Conservation (phyloP, 768 basidiomycete species). For the Suillus subalutaceus region DNA sequence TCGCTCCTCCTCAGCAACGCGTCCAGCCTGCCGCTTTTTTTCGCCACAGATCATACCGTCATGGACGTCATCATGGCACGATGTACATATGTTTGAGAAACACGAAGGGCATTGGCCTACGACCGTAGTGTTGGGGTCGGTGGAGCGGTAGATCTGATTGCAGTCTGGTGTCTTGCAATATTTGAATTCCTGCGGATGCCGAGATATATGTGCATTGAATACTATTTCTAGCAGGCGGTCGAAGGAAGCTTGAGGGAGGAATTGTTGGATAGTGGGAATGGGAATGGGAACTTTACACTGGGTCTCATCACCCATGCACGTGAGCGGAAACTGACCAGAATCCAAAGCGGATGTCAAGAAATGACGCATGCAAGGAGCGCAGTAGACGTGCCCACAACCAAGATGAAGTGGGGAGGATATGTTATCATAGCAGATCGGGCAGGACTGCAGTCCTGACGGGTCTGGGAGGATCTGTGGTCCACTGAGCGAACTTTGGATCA, state of each 20-base stretch:
- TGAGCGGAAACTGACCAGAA: conserved; percentile 63
- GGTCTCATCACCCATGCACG: conserved; percentile 67
- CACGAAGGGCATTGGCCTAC: conserved; percentile 69
- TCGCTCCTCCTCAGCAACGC: conserved; percentile 49
- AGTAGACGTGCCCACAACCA: conserved; percentile 69
- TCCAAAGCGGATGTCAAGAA: conserved; percentile 62
- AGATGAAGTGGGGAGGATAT: conserved; percentile 49
- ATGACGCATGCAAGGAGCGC: conserved; percentile 57
- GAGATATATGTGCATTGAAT: conserved; percentile 58
- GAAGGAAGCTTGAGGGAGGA: conserved; percentile 56
- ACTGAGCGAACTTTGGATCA: conserved; percentile 45
- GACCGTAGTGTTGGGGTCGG: conserved; percentile 38
- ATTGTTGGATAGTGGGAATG: conserved; percentile 48
- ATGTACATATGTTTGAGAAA: conserved; percentile 62
- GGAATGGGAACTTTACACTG: conserved; percentile 59
- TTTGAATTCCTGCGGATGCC: conserved; percentile 60
- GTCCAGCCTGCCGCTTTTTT: conserved; percentile 25
- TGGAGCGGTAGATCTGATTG: conserved; percentile 66
- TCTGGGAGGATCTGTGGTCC: conserved; percentile 13
- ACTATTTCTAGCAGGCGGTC: conserved; percentile 57
- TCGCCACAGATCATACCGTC: conserved; percentile 64
- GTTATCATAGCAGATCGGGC: conserved; percentile 58
- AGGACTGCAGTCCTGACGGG: conserved; percentile 27
- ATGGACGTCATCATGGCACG: conserved; percentile 63
- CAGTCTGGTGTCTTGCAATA: conserved; percentile 84